Evolutionary conservation across 768 basidiomycete species (phyloP).

Genomic region (Postia placenta): DNA sequence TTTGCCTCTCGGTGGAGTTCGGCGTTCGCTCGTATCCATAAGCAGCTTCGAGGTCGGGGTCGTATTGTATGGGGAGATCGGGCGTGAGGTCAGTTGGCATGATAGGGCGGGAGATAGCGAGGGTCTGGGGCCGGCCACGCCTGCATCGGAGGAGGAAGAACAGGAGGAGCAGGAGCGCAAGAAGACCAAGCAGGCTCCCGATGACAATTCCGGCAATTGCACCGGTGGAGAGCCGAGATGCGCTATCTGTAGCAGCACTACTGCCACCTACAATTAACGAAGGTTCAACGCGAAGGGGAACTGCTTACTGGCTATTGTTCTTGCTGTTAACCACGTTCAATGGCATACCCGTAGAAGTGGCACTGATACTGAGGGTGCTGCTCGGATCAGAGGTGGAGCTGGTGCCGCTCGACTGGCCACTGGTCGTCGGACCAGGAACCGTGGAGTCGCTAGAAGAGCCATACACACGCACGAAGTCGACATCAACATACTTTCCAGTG

Average conservation of each 20-base stretch:
- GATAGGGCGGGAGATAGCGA: not conserved
- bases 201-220: constrained; percentile 10
- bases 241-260: not conserved
- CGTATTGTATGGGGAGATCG: constrained; percentile 10
- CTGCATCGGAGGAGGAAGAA: constrained; percentile 8
- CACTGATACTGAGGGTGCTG: not conserved
- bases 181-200: constrained; percentile 4
- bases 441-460: not conserved
- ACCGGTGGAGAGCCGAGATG: constrained; percentile 8
- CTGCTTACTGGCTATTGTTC: too few relatives aligned
- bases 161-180: constrained; percentile 7
- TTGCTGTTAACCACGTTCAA: too few relatives aligned
- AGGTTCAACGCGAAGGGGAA: too few relatives aligned
- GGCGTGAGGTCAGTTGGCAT: constrained; percentile 5
- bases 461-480: constrained; percentile 3
- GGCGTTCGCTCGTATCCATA: constrained; percentile 7
- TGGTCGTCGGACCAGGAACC: not conserved
- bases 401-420: not conserved
- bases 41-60: constrained; percentile 10
- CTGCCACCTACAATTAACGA: too few relatives aligned
- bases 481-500: not conserved
- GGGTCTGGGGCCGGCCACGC: not conserved
- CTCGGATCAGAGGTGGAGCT: not conserved
- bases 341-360: not conserved
- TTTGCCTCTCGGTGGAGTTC: not conserved